These are phyloP conservation scores for Melaleuca alternifolia DNA, from an alignment of 345 rosid species.

Conservation along the genomic window DNA sequence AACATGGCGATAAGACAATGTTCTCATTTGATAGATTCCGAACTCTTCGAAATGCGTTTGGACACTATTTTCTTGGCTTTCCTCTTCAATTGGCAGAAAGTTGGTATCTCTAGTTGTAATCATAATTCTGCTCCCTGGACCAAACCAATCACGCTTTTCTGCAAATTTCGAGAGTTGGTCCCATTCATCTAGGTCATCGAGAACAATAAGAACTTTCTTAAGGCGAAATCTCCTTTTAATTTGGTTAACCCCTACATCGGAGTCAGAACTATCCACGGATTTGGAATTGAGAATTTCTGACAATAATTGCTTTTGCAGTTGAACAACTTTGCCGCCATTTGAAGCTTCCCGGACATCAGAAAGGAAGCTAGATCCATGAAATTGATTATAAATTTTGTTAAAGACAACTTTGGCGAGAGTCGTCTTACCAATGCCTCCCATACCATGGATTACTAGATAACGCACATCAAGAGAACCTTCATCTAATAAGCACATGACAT, in stretches of 20 bases:
- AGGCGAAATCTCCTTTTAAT: accelerated
- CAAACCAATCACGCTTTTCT: background rate
- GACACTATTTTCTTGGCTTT: background rate
- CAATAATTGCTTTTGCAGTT: background rate
- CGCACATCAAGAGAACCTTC: background rate
- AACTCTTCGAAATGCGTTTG: background rate
- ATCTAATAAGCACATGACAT: background rate
- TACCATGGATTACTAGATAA: background rate
- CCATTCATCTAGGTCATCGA: accelerated
- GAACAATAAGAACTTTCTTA: background rate
- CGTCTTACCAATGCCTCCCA: background rate
- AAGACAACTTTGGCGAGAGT: background rate
- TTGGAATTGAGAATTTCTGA: background rate
- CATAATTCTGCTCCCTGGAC: background rate
- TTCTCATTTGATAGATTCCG: background rate
- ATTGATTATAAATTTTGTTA: background rate
- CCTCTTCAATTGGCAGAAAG: accelerated
- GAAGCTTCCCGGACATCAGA: background rate
- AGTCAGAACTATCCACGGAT: accelerated
- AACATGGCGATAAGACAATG: background rate
- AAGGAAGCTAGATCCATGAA: background rate
- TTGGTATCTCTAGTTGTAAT: background rate
- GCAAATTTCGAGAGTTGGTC: background rate
- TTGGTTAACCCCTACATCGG: background rate
- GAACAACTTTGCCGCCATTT: background rate